These are phyloP conservation scores for Gentiana dahurica DNA, from an alignment of 257 asterid species.

Conservation along the genomic window DNA sequence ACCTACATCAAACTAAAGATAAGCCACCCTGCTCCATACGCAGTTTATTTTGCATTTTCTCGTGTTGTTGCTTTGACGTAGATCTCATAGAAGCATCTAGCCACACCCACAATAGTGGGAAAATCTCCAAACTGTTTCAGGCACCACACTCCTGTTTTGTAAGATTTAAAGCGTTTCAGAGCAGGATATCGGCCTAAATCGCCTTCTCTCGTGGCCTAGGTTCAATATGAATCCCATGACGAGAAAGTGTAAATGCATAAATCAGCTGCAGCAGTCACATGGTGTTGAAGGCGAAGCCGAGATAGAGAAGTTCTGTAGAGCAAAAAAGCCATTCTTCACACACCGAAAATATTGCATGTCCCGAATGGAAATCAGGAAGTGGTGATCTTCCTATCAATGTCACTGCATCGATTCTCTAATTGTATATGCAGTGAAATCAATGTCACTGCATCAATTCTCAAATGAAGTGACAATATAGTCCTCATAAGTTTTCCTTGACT, in stretches of 20 bases:
- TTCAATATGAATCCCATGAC: conserved; percentile 69
- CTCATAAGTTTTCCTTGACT: conserved; percentile 99
- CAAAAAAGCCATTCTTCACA: conserved; percentile 39
- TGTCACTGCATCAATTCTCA: no score
- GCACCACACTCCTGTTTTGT: conserved; percentile 44
- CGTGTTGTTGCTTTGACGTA: conserved; percentile 38
- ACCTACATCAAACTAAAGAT: not conserved
- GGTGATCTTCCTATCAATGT: no score
- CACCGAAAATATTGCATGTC: no score
- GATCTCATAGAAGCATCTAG: conserved; percentile 67
- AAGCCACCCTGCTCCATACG: conserved; percentile 7
- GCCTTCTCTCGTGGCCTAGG: conserved; percentile 90
- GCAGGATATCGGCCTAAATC: conserved; percentile 60
- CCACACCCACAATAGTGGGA: conserved; percentile 58
- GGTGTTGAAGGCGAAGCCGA: conserved; percentile 38
- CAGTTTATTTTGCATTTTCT: conserved; percentile 18
- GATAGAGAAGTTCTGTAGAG: conserved; percentile 40
- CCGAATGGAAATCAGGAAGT: no score
- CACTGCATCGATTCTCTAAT: no score
- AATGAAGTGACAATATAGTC: conserved; percentile 45
- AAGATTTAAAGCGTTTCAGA: conserved; percentile 57
- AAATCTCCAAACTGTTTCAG: conserved; percentile 56
- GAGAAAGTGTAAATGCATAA: conserved; percentile 19
- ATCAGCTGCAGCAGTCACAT: conserved; percentile 29
- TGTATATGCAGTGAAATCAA: no score